A percentile compares a stretch with the other conserved stretches of the same genome.
These are phyloP conservation scores for Fusarium sp. DNA, from an alignment of 2,329 filamentous ascomycete genomes.

Conservation along the genomic window DNA sequence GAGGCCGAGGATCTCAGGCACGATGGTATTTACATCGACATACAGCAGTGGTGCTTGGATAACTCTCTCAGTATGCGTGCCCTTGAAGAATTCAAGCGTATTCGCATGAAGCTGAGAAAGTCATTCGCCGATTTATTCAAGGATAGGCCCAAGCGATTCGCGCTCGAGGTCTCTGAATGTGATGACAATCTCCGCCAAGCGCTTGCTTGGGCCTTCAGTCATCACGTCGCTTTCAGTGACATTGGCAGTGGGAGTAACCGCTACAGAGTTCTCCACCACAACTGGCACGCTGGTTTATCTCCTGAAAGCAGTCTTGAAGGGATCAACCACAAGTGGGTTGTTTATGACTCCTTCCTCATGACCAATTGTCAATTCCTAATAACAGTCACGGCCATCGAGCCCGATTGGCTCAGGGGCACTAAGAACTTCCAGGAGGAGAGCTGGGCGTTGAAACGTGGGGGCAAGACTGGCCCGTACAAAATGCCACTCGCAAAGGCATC, in stretches of 20 bases:
- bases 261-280: constrained; percentile 88
- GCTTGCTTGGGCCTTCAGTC: constrained; percentile 80
- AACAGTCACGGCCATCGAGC: not conserved
- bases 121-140: not conserved
- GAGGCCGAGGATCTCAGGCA: not conserved
- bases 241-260: constrained; percentile 80
- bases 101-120: not conserved
- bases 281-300: constrained; percentile 93
- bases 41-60: not conserved
- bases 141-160: not conserved
- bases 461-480: not conserved
- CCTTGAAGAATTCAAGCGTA: not conserved
- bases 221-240: constrained; percentile 90
- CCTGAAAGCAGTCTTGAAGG: constrained; percentile 89
- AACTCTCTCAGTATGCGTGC: not conserved
- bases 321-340: constrained; percentile 93
- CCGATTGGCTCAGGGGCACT: not conserved
- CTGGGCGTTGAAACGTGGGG: not conserved
- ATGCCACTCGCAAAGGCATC: not conserved
- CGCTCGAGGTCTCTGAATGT: not conserved
- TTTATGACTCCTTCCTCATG: constrained; percentile 64
- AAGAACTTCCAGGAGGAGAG: not conserved
- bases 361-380: not conserved
- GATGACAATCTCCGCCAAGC: constrained; percentile 7
- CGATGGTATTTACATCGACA: not conserved